phyloP scores from a whole-genome alignment of 352 stramenopile species.

The Pythium coloratum region DNA sequence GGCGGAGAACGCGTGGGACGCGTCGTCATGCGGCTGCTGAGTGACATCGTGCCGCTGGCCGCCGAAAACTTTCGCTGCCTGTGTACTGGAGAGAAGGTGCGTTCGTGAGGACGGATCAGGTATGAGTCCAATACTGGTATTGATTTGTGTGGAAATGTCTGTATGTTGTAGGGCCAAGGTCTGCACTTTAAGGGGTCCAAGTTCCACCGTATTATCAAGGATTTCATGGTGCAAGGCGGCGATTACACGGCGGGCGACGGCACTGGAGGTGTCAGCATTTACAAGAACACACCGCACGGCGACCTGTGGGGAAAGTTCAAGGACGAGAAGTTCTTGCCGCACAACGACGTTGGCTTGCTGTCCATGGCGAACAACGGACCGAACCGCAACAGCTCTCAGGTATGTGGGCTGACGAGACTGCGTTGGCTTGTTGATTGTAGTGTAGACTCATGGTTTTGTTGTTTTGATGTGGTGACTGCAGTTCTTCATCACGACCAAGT shows the following conservation, averaged over 20 bases:
- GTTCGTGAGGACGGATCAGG: slow-evolving; percentile 31
- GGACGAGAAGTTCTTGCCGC: slow-evolving; percentile 73
- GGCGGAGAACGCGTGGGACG: slow-evolving; percentile 74
- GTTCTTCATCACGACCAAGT: slow-evolving; percentile 83
- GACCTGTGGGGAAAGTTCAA: slow-evolving; percentile 85
- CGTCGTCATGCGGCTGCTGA: slow-evolving; percentile 95
- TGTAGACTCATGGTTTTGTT: background rate
- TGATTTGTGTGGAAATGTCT: too few species aligned
- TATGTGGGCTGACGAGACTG: slow-evolving; percentile 24
- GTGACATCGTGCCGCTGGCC: slow-evolving; percentile 91
- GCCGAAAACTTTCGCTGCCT: slow-evolving; percentile 94
- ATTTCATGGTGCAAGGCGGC: slow-evolving; percentile 90
- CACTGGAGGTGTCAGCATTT: slow-evolving; percentile 80
- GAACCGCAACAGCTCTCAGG: slow-evolving; percentile 74
- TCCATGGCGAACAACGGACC: slow-evolving; percentile 84
- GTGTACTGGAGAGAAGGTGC: slow-evolving; percentile 79
- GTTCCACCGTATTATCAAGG: slow-evolving; percentile 93
- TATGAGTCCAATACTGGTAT: slow-evolving; percentile 14
- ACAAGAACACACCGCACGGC: slow-evolving; percentile 56
- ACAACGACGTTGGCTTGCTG: slow-evolving; percentile 73
- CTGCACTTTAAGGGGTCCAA: slow-evolving; percentile 87
- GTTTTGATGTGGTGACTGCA: slow-evolving; percentile 15
- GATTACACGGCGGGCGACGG: slow-evolving; percentile 73
- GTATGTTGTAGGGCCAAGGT: slow-evolving; percentile 23
- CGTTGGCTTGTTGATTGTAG: slow-evolving; percentile 4